These are phyloP conservation scores for Ceratocystis diversiconidia DNA, from an alignment of 2,329 filamentous ascomycete species.

Conservation along the genomic window DNA sequence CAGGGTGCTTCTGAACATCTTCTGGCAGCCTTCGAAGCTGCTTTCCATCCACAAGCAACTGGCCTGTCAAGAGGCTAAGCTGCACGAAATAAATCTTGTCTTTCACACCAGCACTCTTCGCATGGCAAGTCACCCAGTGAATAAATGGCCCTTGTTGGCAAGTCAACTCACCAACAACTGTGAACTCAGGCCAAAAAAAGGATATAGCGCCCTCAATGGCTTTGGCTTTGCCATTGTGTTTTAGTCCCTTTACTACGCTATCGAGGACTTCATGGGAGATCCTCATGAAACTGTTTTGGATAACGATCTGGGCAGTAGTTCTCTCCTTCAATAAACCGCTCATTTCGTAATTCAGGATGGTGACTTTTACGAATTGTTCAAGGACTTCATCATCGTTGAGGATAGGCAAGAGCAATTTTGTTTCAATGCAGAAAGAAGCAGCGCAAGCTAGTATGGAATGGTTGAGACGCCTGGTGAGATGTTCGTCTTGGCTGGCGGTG, in stretches of 20 bases:
- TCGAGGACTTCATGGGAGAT: too few relatives aligned
- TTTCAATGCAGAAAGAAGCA: background rate
- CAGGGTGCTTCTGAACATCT: conserved; percentile 29
- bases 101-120: background rate
- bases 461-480: conserved; percentile 25
- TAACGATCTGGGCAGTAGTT: background rate
- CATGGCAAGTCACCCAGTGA: background rate
- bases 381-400: background rate
- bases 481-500: conserved; percentile 20
- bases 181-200: background rate
- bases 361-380: background rate
- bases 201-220: background rate
- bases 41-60: conserved; percentile 38
- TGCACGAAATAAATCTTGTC: background rate
- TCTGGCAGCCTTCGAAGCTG: conserved; percentile 34
- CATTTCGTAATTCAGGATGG: background rate
- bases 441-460: conserved; percentile 24
- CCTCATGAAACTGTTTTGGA: too few relatives aligned
- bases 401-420: background rate
- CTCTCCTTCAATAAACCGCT: too few relatives aligned
- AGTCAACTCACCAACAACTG: background rate
- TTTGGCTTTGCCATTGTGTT: background rate
- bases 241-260: background rate
- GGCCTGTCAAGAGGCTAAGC: conserved; percentile 37
- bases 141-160: background rate